Evolutionary conservation across 345 rosid genomes (phyloP), one percentile per base, ranked within the genome.

Genomic region (Stellera chamaejasme): DNA sequence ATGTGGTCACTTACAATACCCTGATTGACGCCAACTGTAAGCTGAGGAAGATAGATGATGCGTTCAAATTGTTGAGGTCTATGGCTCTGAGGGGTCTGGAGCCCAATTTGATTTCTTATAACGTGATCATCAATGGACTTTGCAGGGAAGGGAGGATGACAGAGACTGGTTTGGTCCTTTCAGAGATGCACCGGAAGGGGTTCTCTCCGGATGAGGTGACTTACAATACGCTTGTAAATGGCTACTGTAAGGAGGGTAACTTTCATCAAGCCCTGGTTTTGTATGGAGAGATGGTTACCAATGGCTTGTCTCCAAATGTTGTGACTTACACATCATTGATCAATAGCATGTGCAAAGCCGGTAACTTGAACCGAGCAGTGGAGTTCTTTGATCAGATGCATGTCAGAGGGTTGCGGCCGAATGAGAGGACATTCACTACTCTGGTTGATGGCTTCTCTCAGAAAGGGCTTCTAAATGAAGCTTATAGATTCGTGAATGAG

Each of bases 321-420:
- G 60, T 90, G 50, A 87, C 97, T 10, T 87, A 84, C 72, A 87
- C 97, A 45, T 82, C 96, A 3, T 60, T 90, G 71, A 87, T 90
- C 44, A 83, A 77, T 68, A 64, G 84, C 48, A 87, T 87, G 96
- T 90, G 96, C 68, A 79, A 82, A 69, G 78, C 84, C 7, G 83
- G 90, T 55, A 90, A 90, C 61, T 69, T 90, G 84, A 81, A 78
- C 58, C 68, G 96, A 52, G 97, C 97, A 13, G 65, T 72, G 50
- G 94, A 81, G 70, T 81, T 87, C 63, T 72, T 90, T 50, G 79
- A 87, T 72, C 93, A 84, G 76, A 90, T 90, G 96, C 82, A 62
- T 62, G 79, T 66, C 56, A 77, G 97, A 77, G 88, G 87, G 43
- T 91, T 90, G 63, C 27, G 7, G 32, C 97, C 96, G 0, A 90